Base-by-base conservation (phyloP, 2,329 filamentous ascomycete species). In the Leptographium wingfieldii region DNA sequence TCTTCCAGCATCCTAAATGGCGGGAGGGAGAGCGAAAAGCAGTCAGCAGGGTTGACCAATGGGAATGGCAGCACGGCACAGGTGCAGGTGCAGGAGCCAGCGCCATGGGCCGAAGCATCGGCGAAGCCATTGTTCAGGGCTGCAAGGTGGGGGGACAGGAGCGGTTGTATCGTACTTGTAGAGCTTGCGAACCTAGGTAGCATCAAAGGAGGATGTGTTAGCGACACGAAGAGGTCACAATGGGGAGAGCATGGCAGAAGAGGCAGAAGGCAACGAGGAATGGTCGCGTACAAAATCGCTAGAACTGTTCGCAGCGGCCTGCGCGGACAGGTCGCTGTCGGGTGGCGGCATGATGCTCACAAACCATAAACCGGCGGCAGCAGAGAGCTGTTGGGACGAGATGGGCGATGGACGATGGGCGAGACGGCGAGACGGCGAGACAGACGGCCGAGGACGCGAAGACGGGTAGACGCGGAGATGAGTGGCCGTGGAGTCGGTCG, bases 1-100 rank as follows among this genome's bases (percentile, higher is more conserved):
- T 95, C 95, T 74, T 97, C 92, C 68, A 99, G 79, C 94, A 99
- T 99, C 72, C 90, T 95, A 70, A 59, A 63, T 62, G 66, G 61
- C 64, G 66, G 61, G 64, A 19, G 40, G 16, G n/a, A 25, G 9
- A 22, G 52, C 58, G 64, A 72, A 61, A 73, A 58, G 40, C 12
- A 9, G 33, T 35, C 25, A 40, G 51, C 35, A 55, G 27, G 11
- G 16, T 12, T 9, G 22, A n/a, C 22, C 48, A 51, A 51, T 48
- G 43, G 16, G 25, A 29, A 7, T 5, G 22, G 25, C 16, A n/a
- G 38, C 35, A 16, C 7, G n/a, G 27, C 52, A 38, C 14, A 25
- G 52, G 31, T 49, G 46, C 14, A 25, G 52, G 31, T 49, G 46
- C 46, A 40, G 38, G 38, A 14, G 38, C 38, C 38, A 16, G 38